Evolutionary conservation across 805 yeast genomes (phyloP).

Genomic region (Alloascoidea africana): DNA sequence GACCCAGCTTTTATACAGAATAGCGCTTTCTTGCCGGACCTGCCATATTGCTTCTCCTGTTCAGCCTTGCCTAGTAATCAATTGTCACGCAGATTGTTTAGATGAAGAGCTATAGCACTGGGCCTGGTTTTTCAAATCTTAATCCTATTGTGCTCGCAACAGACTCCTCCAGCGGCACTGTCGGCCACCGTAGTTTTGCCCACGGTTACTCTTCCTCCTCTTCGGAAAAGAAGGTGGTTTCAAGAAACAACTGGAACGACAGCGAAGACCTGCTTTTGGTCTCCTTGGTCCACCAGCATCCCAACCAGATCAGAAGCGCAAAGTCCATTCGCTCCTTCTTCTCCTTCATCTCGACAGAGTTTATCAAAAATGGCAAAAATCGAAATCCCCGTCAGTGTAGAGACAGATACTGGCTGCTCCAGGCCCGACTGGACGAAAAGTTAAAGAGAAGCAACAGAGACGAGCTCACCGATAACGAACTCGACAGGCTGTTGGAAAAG

Average conservation of each 20-base stretch:
- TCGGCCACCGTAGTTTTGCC: too few species aligned
- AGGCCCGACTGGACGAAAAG: not conserved
- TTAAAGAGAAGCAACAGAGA: not conserved
- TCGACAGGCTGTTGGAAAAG: not conserved
- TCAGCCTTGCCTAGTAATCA: too few species aligned
- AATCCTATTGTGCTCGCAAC: too few species aligned
- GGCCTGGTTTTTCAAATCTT: too few species aligned
- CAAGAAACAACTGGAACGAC: not conserved
- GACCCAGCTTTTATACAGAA: too few species aligned
- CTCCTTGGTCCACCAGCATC: not conserved
- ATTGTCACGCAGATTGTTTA: too few species aligned
- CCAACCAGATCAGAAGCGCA: not conserved
- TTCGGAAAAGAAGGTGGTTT: too few species aligned
- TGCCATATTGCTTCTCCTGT: too few species aligned
- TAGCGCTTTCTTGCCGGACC: too few species aligned
- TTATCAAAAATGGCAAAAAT: not conserved
- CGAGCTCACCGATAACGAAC: not conserved
- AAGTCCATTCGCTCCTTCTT: not conserved
- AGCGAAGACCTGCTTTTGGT: not conserved
- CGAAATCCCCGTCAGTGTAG: not conserved
- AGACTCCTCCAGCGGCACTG: too few species aligned
- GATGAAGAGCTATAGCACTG: too few species aligned
- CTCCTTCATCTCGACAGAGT: not conserved
- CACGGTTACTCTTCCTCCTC: too few species aligned
- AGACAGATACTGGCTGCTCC: conserved; percentile 1